phyloP scores from a whole-genome alignment of 164 flowering plant genomes.

The Buxus sempervirens region DNA sequence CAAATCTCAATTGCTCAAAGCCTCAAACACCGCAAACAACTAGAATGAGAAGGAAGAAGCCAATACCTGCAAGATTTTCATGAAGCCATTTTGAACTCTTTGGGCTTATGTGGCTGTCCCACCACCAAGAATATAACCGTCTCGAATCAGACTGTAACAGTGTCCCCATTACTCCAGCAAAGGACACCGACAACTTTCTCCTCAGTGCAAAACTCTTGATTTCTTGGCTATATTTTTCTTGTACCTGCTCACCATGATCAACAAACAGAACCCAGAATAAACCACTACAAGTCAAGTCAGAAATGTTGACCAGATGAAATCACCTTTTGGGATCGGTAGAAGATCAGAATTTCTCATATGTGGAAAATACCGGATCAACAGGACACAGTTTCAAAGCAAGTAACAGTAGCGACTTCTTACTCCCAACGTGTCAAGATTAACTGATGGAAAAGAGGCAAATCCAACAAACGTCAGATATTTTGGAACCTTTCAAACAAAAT shows the following conservation, averaged over 20 bases:
- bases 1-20: background rate
- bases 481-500: background rate
- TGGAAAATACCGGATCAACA: slow-evolving; percentile 13
- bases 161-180: slow-evolving; percentile 51
- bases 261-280: background rate
- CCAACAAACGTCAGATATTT: background rate
- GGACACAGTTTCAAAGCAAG: slow-evolving; percentile 2
- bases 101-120: slow-evolving; percentile 96
- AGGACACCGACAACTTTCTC: too few species aligned
- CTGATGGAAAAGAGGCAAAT: slow-evolving; percentile 21
- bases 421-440: slow-evolving; percentile 6
- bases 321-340: background rate
- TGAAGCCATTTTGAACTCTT: slow-evolving; percentile 97
- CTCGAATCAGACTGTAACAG: slow-evolving; percentile 37
- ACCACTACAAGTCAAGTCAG: background rate
- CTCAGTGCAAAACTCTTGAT: too few species aligned
- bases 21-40: background rate
- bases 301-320: too few species aligned
- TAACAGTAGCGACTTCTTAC: slow-evolving; percentile 1
- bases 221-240: too few species aligned
- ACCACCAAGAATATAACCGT: slow-evolving; percentile 92
- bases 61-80: slow-evolving; percentile 56
- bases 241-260: slow-evolving; percentile 20
- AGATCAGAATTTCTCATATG: background rate
- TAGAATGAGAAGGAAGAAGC: background rate